Conservation (phyloP, 306 rosid genomes). For the Acacia acuminata region DNA sequence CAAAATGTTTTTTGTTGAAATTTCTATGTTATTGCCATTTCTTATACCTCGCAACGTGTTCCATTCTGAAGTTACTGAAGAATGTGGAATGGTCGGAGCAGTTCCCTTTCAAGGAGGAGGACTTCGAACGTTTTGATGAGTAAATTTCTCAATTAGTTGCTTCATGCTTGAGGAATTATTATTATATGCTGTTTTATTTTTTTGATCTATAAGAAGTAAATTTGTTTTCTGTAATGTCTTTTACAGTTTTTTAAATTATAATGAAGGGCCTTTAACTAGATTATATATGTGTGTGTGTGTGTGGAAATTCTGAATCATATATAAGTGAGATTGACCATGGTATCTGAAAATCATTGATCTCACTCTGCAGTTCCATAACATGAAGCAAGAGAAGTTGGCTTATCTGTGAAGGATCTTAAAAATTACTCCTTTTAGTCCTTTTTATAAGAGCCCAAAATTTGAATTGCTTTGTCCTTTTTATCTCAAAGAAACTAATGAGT, state of each 20-base stretch:
- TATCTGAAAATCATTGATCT: background rate
- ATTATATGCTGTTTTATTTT: background rate
- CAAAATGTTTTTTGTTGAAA: background rate
- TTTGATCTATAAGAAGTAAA: background rate
- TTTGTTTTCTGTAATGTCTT: background rate
- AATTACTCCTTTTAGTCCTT: background rate
- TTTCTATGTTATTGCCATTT: background rate
- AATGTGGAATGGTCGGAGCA: slow-evolving; percentile 77
- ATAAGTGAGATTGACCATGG: background rate
- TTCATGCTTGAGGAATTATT: slow-evolving; percentile 1
- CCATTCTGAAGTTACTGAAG: slow-evolving; percentile 55
- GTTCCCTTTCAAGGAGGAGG: slow-evolving; percentile 77
- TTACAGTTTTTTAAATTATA: background rate
- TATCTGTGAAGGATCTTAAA: slow-evolving; percentile 11
- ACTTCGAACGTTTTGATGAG: slow-evolving; percentile 83
- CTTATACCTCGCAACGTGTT: slow-evolving; percentile 2
- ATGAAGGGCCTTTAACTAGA: background rate
- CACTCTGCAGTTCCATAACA: background rate
- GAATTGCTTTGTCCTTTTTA: too few species aligned
- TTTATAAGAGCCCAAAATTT: too few species aligned
- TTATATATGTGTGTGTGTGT: background rate
- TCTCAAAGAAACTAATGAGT: too few species aligned
- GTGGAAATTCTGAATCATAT: background rate
- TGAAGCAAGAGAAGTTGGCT: background rate
- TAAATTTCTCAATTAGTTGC: slow-evolving; percentile 34